A percentile compares a stretch with the other conserved stretches of the same genome.
Evolutionary conservation across 495 filamentous ascomycete species (phyloP).

Genomic region (Aspergillus coremiiformis): DNA sequence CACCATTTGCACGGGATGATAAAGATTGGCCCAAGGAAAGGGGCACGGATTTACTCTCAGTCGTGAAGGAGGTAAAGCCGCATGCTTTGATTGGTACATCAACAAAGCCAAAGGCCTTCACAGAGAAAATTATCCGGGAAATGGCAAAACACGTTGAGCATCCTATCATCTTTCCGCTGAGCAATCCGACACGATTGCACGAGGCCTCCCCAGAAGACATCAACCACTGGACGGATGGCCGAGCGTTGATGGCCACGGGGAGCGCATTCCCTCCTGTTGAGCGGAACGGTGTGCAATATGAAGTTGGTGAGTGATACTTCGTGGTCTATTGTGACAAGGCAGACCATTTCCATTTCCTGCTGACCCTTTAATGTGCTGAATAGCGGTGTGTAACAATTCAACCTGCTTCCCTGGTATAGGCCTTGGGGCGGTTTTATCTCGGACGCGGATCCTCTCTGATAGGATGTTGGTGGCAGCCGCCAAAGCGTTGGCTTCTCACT

Average conservation of each 20-base stretch:
- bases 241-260: conserved; percentile 76
- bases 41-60: conserved; percentile 50
- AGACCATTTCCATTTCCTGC: background rate
- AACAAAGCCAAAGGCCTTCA: conserved; percentile 74
- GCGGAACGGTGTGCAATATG: conserved; percentile 54
- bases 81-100: conserved; percentile 81
- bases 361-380: background rate
- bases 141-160: conserved; percentile 74
- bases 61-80: conserved; percentile 67
- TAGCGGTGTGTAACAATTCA: conserved; percentile 85
- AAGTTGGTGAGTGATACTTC: conserved; percentile 44
- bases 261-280: conserved; percentile 75
- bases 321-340: background rate
- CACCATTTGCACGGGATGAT: conserved; percentile 56
- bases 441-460: conserved; percentile 55
- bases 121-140: conserved; percentile 60
- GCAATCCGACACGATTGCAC: conserved; percentile 79
- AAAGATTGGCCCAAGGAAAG: conserved; percentile 54
- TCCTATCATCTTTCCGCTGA: conserved; percentile 78
- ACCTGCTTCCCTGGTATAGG: conserved; percentile 85
- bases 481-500: conserved; percentile 60
- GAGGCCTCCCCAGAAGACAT: conserved; percentile 77
- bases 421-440: conserved; percentile 65
- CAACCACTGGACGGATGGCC: conserved; percentile 68
- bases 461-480: conserved; percentile 78